A percentile compares a stretch with the other conserved stretches of the same genome.
Evolutionary conservation across 192 early-diverging fungal genomes (phyloP).

Genomic region (Jimgerdemannia flammicorona): DNA sequence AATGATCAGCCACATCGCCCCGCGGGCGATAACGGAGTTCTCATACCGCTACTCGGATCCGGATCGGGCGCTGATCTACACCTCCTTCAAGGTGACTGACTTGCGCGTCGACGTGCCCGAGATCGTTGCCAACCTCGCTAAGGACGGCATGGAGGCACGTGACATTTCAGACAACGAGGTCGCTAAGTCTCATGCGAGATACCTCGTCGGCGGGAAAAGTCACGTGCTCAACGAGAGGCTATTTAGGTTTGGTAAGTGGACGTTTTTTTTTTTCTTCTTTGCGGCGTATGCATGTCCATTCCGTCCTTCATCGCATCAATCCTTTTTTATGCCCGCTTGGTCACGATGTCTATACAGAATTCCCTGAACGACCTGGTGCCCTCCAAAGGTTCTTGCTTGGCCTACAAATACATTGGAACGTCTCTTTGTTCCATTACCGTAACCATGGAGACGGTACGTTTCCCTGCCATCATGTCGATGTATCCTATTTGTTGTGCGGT

Average conservation of each 20-base stretch:
- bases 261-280: background rate
- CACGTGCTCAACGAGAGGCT: constrained; percentile 80
- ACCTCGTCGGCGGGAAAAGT: constrained; percentile 85
- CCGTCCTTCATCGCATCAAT: background rate
- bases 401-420: constrained; percentile 66
- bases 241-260: constrained; percentile 70
- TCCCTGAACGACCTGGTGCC: constrained; percentile 94
- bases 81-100: constrained; percentile 81
- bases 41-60: constrained; percentile 79
- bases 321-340: background rate
- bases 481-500: background rate
- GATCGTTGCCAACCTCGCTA: constrained; percentile 59
- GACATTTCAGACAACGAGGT: constrained; percentile 93
- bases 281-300: background rate
- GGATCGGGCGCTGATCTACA: constrained; percentile 79
- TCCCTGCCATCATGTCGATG: background rate
- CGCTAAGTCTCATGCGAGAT: constrained; percentile 95
- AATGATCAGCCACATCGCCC: constrained; percentile 80
- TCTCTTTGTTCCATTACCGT: constrained; percentile 94
- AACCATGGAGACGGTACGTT: constrained; percentile 81
- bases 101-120: constrained; percentile 62
- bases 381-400: constrained; percentile 80
- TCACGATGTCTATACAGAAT: constrained; percentile 38
- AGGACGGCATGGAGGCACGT: constrained; percentile 63
- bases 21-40: constrained; percentile 89